Evolutionary conservation across 805 yeast genomes (phyloP).

Genomic region (Dipodascus geniculatus): DNA sequence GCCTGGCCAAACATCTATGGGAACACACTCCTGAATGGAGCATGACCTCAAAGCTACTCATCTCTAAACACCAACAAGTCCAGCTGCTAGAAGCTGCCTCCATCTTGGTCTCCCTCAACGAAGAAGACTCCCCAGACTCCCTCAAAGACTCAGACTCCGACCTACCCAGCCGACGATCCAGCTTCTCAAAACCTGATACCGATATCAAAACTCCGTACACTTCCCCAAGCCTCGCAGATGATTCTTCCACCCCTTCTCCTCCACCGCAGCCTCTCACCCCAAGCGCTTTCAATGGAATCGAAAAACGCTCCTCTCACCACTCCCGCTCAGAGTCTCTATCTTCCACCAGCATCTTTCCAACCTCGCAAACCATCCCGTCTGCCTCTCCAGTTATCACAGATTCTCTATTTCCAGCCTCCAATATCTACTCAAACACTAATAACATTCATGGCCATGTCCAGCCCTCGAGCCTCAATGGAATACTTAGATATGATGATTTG

Average conservation of each 20-base stretch:
- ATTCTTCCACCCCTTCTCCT: neutral
- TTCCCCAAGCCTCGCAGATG: conserved; percentile 2
- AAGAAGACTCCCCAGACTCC: too few relatives aligned
- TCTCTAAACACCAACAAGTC: conserved; percentile 83
- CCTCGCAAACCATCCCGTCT: neutral
- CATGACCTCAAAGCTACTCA: conserved; percentile 65
- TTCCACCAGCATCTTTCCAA: neutral
- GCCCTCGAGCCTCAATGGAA: neutral
- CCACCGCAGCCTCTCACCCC: conserved; percentile 2
- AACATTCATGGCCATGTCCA: neutral
- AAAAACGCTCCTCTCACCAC: neutral
- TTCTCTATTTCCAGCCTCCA: conserved; percentile 1
- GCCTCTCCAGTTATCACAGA: conserved; percentile 1
- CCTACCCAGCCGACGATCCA: neutral
- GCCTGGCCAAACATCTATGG: conserved; percentile 85
- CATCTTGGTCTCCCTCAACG: conserved; percentile 62
- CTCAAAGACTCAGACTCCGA: neutral
- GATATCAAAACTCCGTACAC: conserved; percentile 7
- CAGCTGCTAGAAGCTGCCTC: conserved; percentile 56
- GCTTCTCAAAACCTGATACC: neutral
- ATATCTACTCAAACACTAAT: neutral
- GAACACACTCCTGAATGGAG: conserved; percentile 95
- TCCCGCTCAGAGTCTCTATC: neutral
- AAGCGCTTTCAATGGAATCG: neutral
- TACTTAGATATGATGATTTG: neutral